These are phyloP conservation scores for Smittium culicis DNA, from an alignment of 371 early-diverging fungal species.

Conservation along the genomic window DNA sequence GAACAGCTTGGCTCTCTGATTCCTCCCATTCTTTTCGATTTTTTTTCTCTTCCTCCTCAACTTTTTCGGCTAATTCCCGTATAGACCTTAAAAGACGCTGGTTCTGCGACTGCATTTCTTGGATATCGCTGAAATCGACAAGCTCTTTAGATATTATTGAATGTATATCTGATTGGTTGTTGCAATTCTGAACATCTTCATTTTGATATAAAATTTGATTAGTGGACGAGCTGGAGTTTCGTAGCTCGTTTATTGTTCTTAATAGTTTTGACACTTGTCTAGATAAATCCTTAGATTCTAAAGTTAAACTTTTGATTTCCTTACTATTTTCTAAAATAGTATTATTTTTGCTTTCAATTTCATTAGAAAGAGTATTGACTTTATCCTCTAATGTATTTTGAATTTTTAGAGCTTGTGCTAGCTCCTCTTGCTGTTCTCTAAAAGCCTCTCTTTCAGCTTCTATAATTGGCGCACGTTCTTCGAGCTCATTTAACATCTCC, in stretches of 20 bases:
- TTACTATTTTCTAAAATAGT: conserved; percentile 14
- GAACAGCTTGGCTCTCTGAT: conserved; percentile 33
- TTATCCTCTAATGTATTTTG: conserved; percentile 11
- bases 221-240: conserved; percentile 10
- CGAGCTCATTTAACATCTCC: conserved; percentile 38
- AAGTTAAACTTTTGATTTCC: conserved; percentile 18
- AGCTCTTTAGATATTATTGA: conserved; percentile 36
- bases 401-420: conserved; percentile 14
- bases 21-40: conserved; percentile 24
- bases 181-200: conserved; percentile 12
- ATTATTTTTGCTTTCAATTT: conserved; percentile 15
- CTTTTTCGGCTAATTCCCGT: conserved; percentile 33
- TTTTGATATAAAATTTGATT: neutral
- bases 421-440: conserved; percentile 22
- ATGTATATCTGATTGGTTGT: conserved; percentile 10
- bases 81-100: conserved; percentile 38
- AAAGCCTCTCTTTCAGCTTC: conserved; percentile 31
- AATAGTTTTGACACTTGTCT: conserved; percentile 37
- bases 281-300: conserved; percentile 37
- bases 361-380: conserved; percentile 16
- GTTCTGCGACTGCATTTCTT: conserved; percentile 41
- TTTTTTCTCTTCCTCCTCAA: conserved; percentile 31
- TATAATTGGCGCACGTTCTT: conserved; percentile 37
- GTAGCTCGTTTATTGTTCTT: conserved; percentile 23
- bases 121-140: conserved; percentile 36